Evolutionary conservation across 495 filamentous ascomycete genomes (phyloP), one percentile per base, ranked within the genome.

Genomic region (Viridothelium virens): DNA sequence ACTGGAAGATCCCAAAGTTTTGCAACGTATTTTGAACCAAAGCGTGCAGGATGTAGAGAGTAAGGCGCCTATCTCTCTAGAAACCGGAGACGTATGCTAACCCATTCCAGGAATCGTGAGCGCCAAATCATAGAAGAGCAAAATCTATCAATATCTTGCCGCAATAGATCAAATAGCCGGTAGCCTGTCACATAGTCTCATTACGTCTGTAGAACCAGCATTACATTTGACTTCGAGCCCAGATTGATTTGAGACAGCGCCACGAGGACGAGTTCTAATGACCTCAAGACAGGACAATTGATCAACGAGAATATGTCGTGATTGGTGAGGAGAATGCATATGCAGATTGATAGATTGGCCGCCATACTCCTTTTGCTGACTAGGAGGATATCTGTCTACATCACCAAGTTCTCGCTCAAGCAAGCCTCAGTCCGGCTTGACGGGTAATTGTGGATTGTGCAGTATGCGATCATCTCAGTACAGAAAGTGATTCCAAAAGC

Each of bases 1-100:
- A 84, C 85, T 99, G 62, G 92, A 97, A 85, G 96, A 87, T 83
- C 94, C 95, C 69, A 97, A 90, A 84, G 84, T 86, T 71, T 87
- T 99, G 63, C 89, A 95, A 82, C 90, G 94, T 79, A 95, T 97
- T 73, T 86, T 99, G 63, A 87, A 91, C 80, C 94, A 99, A 84
- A 94, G 90, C 78, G 83, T 99, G 73, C 79, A 86, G 61, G 94
- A 99, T 79, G 88, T 97, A 76, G 94, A 99, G 85, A 92, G 94
- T 97, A 82, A 81, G 92, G 86, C 33, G 34, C 31, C 31, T 31
- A 7, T 36, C 7, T 10, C 7, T 34, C 31, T 10, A 18, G 10
- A 34, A 7, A 14, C 14, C 5, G 2, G 48, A 18, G 14, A 7
- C 18, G 31, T 33, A 10, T 59, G 18, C 53, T 59, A 36, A 59